These are phyloP conservation scores for Sugiyamaella pinicola DNA, from an alignment of 1,139 yeast genomes.

Conservation along the genomic window DNA sequence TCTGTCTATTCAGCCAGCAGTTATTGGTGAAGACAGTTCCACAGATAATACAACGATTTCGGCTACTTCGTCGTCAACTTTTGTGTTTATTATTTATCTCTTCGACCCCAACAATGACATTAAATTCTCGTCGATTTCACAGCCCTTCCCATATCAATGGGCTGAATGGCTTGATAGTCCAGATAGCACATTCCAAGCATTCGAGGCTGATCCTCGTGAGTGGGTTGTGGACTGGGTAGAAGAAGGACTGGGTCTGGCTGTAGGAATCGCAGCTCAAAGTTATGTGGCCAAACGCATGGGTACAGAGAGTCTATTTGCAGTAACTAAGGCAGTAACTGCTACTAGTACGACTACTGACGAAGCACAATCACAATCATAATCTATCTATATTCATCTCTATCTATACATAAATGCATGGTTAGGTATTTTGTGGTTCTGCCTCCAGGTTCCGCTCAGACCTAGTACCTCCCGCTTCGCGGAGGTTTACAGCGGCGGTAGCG, in stretches of 20 bases:
- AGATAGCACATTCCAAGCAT: conserved; percentile 38
- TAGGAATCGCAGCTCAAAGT: conserved; percentile 87
- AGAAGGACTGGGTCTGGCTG: conserved; percentile 74
- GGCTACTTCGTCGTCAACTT: conserved; percentile 45
- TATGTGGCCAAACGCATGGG: conserved; percentile 95
- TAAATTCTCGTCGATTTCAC: conserved; percentile 74
- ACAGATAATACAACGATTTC: conserved; percentile 29
- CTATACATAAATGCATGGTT: conserved; percentile 10
- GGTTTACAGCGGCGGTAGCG: too few relatives aligned
- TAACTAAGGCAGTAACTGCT: conserved; percentile 10
- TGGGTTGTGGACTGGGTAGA: conserved; percentile 96
- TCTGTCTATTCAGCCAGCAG: conserved; percentile 70
- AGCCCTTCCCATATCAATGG: conserved; percentile 90
- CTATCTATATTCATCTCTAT: neutral
- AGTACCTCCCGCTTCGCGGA: too few relatives aligned
- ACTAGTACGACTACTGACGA: neutral
- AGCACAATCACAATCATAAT: neutral
- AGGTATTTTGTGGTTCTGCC: neutral
- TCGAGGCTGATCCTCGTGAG: conserved; percentile 81
- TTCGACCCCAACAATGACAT: conserved; percentile 79
- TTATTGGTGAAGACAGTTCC: conserved; percentile 41
- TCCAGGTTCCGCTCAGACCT: too few relatives aligned
- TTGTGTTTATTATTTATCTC: conserved; percentile 70
- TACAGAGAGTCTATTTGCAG: conserved; percentile 28
- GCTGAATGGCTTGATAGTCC: conserved; percentile 70